Evolutionary conservation across 2,329 filamentous ascomycete species (phyloP), one percentile per base, ranked within the genome.

Genomic region (Aspergillus terreus): DNA sequence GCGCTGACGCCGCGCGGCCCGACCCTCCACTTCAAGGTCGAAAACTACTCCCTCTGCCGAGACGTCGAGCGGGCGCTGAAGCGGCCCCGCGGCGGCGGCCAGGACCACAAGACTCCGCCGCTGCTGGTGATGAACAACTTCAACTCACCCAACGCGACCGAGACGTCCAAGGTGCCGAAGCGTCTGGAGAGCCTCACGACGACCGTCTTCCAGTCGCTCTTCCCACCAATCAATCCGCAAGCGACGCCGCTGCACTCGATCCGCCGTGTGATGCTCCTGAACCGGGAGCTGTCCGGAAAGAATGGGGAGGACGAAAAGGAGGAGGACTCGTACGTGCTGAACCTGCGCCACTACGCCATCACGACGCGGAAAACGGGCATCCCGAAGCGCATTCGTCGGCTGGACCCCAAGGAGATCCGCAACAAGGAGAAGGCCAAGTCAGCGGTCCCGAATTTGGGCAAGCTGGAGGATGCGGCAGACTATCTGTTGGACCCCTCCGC

Each of bases 91-190:
- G 87, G 86, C 44, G 86, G 87, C 44, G 90, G 88, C 57, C 92
- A 92, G 68, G 90, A 96, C 69, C 95, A 90, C 64, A 79, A 88
- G 51, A 90, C 85, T 41, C 85, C 94, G 6, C 94, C 94, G 56
- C 74, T 97, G 73, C 82, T 99, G 42, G 94, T 99, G 59, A 97
- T 99, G 94, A 99, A 99, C 76, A 96, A 96, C 71, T 96, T 99
- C 71, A 82, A 83, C 36, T 86, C 85, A 3, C 81, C 87, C 25
- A 78, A 78, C 56, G 70, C 73, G 46, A 68, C 74, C 50, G 69
- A 76, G 53, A 81, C 84, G 51, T 73, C 82, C 27, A 81, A 87
- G 55, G 85, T 95, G n/a, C 91, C 92, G 4, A 95, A 90, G 67
- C 92, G 96, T 62, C 88, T 99, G 65, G 94, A 99, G 74, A 87